Evolutionary conservation across 495 filamentous ascomycete species (phyloP).

Genomic region (Trichocladium uniseriatum): DNA sequence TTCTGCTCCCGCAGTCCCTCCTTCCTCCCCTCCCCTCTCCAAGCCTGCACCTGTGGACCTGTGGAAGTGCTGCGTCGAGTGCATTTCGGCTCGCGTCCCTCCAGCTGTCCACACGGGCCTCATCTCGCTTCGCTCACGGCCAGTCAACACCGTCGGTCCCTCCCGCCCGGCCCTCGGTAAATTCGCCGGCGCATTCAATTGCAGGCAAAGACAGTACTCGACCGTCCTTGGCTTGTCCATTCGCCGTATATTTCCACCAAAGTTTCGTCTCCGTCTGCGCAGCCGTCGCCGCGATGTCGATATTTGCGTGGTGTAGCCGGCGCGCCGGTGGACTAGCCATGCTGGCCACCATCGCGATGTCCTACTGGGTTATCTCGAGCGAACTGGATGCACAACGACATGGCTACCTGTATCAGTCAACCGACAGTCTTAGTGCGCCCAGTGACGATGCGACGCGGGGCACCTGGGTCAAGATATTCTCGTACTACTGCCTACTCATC

Average conservation of each 20-base stretch:
- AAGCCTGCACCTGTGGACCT: conserved; percentile 21
- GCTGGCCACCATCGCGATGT: conserved; percentile 34
- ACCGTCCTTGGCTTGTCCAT: conserved; percentile 6
- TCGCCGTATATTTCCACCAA: not conserved
- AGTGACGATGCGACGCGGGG: conserved; percentile 27
- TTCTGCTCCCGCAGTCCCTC: conserved; percentile 15
- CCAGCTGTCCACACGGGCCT: conserved; percentile 11
- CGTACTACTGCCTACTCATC: conserved; percentile 45
- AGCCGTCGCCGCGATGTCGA: conserved; percentile 28
- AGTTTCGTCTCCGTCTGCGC: not conserved
- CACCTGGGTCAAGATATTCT: conserved; percentile 34
- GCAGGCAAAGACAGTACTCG: not conserved
- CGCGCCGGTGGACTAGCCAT: conserved; percentile 42
- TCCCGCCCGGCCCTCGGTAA: not conserved
- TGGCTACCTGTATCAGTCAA: conserved; percentile 38
- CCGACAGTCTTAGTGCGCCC: conserved; percentile 35
- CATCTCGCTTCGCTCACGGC: conserved; percentile 1
- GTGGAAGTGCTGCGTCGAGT: conserved; percentile 19
- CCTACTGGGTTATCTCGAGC: conserved; percentile 39
- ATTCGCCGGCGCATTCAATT: not conserved
- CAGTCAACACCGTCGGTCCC: not conserved
- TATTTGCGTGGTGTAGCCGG: conserved; percentile 41
- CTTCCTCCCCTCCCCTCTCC: conserved; percentile 13
- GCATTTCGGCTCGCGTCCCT: conserved; percentile 16
- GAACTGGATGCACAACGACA: conserved; percentile 34